These are phyloP conservation scores for Arabidopsis arenosa DNA, from an alignment of 345 rosid species.

Conservation along the genomic window DNA sequence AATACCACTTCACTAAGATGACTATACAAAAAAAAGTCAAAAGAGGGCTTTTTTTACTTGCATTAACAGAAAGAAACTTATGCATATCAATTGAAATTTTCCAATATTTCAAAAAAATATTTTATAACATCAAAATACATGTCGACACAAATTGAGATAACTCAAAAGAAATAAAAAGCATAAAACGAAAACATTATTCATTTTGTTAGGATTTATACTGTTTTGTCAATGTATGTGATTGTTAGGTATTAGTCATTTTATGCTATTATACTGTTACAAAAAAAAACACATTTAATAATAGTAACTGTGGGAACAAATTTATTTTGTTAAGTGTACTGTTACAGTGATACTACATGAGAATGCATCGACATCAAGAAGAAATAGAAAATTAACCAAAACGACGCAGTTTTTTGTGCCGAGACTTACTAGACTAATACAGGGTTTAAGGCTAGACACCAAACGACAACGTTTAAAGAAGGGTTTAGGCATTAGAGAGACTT, in stretches of 20 bases:
- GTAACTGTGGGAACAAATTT: background rate
- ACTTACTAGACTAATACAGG: no score
- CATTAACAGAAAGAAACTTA: no score
- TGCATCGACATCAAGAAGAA: no score
- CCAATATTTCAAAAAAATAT: no score
- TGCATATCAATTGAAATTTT: no score
- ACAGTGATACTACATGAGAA: background rate
- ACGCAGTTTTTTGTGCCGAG: no score
- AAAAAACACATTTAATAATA: background rate
- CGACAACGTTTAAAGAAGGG: background rate
- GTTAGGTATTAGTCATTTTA: slow-evolving; percentile 19
- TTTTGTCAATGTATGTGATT: background rate
- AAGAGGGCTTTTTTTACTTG: background rate
- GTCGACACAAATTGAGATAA: slow-evolving; percentile 18
- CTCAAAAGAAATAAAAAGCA: background rate
- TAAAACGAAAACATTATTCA: background rate
- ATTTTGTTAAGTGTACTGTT: background rate
- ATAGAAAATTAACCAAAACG: no score
- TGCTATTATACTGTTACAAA: background rate
- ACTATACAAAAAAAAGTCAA: background rate
- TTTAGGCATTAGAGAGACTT: background rate
- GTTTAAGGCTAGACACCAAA: no score
- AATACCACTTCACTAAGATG: background rate
- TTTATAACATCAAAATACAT: background rate
- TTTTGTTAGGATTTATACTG: slow-evolving; percentile 25